Evolutionary conservation across 371 early-diverging fungal species (phyloP).

Genomic region (Mucor indicus): DNA sequence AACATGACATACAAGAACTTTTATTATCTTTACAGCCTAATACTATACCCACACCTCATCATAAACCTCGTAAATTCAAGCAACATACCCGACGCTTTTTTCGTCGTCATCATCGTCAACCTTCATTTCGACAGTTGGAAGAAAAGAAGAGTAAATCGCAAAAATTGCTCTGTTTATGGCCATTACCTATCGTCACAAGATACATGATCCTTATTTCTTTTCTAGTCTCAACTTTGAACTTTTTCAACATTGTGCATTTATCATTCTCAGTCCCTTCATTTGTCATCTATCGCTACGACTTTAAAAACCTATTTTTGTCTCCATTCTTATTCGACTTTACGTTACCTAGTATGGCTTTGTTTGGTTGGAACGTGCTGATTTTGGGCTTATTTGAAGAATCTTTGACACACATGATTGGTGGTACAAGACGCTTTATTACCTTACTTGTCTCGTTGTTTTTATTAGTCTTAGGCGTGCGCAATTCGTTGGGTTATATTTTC

Average conservation of each 20-base stretch:
- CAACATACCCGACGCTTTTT: not conserved
- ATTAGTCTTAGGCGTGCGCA: slow-evolving; percentile 33
- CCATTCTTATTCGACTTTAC: slow-evolving; percentile 44
- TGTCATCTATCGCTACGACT: slow-evolving; percentile 41
- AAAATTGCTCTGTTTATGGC: slow-evolving; percentile 47
- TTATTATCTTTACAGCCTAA: not conserved
- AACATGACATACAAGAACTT: slow-evolving; percentile 3
- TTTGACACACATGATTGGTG: slow-evolving; percentile 43
- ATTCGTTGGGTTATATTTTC: slow-evolving; percentile 50
- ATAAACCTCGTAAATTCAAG: not conserved
- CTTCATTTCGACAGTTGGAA: not conserved
- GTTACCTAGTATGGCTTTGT: slow-evolving; percentile 28
- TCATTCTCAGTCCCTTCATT: slow-evolving; percentile 46
- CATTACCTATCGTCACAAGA: slow-evolving; percentile 48
- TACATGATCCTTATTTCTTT: slow-evolving; percentile 39
- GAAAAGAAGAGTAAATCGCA: slow-evolving; percentile 35
- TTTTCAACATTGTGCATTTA: slow-evolving; percentile 20
- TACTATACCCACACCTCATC: not conserved
- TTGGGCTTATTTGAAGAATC: slow-evolving; percentile 53
- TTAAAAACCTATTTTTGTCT: slow-evolving; percentile 35
- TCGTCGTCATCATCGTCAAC: not conserved
- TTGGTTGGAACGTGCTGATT: slow-evolving; percentile 47
- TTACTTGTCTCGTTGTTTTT: slow-evolving; percentile 26
- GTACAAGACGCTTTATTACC: slow-evolving; percentile 38
- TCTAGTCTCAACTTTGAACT: slow-evolving; percentile 32